phyloP scores from a whole-genome alignment of 2,329 filamentous ascomycete species.

The Onygenales sp. region DNA sequence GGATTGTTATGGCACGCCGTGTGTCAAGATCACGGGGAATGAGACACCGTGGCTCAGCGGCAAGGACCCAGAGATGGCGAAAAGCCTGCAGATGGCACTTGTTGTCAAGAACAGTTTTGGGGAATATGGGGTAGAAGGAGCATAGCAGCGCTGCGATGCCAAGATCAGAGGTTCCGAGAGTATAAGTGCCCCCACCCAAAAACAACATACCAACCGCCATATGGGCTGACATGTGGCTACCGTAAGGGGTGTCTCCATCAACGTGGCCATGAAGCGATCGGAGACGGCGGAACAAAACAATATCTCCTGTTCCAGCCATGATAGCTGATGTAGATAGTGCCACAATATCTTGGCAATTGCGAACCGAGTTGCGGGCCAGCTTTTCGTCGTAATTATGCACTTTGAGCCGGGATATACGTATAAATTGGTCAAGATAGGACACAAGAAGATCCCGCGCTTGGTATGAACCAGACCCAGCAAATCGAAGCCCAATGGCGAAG shows the following conservation, averaged over 20 bases:
- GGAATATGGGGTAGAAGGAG: conserved; percentile 90
- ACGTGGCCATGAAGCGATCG: conserved; percentile 81
- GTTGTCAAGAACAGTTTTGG: conserved; percentile 82
- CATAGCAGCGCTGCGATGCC: conserved; percentile 79
- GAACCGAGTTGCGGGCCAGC: conserved; percentile 69
- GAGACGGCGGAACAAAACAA: conserved; percentile 73
- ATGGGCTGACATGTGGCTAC: conserved; percentile 86
- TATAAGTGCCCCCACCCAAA: conserved; percentile 83
- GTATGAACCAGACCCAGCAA: conserved; percentile 60
- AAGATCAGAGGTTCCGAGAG: conserved; percentile 78
- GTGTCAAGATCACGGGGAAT: conserved; percentile 81
- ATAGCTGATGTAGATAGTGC: conserved; percentile 75
- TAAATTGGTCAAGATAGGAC: conserved; percentile 77
- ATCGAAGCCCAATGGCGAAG: conserved; percentile 62
- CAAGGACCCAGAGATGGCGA: conserved; percentile 93
- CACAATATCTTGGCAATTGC: conserved; percentile 84
- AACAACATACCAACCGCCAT: conserved; percentile 87
- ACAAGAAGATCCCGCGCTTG: conserved; percentile 72
- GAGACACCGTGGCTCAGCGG: conserved; percentile 79
- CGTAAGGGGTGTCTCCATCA: conserved; percentile 76
- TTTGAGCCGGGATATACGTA: conserved; percentile 60
- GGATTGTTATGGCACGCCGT: conserved; percentile 64
- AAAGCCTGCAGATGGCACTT: conserved; percentile 92
- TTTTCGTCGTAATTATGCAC: conserved; percentile 68
- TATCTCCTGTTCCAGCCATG: conserved; percentile 92